A percentile compares a stretch with the other conserved stretches of the same genome.
Evolutionary conservation across 371 early-diverging fungal species (phyloP).

Genomic region (Encephalitozoon romaleae): DNA sequence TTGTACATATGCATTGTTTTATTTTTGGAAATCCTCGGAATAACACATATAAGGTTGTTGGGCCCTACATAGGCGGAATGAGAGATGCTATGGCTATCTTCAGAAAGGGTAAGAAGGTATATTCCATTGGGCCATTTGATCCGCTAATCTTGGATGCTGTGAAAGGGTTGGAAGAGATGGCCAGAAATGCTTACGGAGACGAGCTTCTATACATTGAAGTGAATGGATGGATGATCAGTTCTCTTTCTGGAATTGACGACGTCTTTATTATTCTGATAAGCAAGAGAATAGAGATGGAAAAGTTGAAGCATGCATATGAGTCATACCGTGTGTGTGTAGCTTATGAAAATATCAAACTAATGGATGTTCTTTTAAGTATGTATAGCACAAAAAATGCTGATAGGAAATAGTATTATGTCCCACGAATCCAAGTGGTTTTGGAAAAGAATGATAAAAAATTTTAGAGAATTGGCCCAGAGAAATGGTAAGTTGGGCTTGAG

Average conservation of each 20-base stretch:
- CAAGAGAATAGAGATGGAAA: not conserved
- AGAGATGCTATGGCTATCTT: not conserved
- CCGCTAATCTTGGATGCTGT: not conserved
- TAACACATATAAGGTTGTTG: not conserved
- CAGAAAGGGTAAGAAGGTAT: not conserved
- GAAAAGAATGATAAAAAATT: not conserved
- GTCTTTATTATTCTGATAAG: not conserved
- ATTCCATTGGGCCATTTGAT: not conserved
- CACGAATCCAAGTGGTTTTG: not conserved
- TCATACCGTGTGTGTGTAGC: not conserved
- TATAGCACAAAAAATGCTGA: not conserved
- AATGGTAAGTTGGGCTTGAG: slow-evolving; percentile 19
- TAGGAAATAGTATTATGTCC: not conserved
- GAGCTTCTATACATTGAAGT: not conserved
- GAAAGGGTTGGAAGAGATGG: not conserved
- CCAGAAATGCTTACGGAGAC: not conserved
- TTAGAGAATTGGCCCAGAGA: not conserved
- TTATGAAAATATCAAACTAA: not conserved
- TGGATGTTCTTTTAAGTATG: not conserved
- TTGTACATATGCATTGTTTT: not conserved
- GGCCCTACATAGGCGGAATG: not conserved
- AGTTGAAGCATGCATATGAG: not conserved
- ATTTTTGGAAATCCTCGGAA: not conserved
- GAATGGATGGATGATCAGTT: not conserved
- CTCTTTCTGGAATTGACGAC: not conserved